These are phyloP conservation scores for Aquilaria malaccensis DNA, from an alignment of 345 rosid genomes.

Conservation along the genomic window DNA sequence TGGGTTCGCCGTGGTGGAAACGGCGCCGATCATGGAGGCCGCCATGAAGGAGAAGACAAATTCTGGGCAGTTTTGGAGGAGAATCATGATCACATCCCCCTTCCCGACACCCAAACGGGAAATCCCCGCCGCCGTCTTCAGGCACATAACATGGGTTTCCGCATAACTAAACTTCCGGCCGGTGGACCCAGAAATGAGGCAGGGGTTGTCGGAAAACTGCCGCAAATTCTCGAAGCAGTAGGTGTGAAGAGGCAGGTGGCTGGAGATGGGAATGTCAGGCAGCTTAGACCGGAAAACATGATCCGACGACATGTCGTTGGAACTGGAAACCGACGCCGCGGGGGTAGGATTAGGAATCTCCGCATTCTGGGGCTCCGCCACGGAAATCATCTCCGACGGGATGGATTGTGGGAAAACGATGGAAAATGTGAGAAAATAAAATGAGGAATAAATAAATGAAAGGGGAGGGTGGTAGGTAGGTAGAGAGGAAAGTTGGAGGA, in stretches of 20 bases:
- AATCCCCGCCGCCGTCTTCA: slow-evolving; percentile 54
- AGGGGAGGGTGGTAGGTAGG: too few relatives aligned
- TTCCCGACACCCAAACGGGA: slow-evolving; percentile 42
- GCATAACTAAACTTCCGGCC: slow-evolving; percentile 37
- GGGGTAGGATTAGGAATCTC: slow-evolving; percentile 10
- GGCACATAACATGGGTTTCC: slow-evolving; percentile 44
- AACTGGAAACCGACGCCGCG: slow-evolving; percentile 6
- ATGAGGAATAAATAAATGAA: too few relatives aligned
- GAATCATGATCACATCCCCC: slow-evolving; percentile 86
- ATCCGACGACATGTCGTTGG: neutral
- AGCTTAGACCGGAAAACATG: slow-evolving; percentile 70
- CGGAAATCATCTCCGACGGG: too few relatives aligned
- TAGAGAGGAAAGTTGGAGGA: too few relatives aligned
- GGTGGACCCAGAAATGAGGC: slow-evolving; percentile 57
- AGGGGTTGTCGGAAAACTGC: slow-evolving; percentile 36
- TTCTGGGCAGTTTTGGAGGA: slow-evolving; percentile 75
- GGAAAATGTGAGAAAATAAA: too few relatives aligned
- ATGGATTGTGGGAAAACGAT: too few relatives aligned
- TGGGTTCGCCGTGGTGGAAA: slow-evolving; percentile 80
- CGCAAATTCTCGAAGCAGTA: slow-evolving; percentile 60
- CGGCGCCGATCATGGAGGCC: slow-evolving; percentile 81
- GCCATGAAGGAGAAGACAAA: slow-evolving; percentile 86
- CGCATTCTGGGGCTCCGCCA: neutral
- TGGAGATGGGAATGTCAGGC: slow-evolving; percentile 63
- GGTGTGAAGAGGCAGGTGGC: slow-evolving; percentile 69